Percentiles rank a stretch among this genome's conserved stretches.
phyloP scores from a whole-genome alignment of 2,329 filamentous ascomycete species.

The Fusarium mangiferae region DNA sequence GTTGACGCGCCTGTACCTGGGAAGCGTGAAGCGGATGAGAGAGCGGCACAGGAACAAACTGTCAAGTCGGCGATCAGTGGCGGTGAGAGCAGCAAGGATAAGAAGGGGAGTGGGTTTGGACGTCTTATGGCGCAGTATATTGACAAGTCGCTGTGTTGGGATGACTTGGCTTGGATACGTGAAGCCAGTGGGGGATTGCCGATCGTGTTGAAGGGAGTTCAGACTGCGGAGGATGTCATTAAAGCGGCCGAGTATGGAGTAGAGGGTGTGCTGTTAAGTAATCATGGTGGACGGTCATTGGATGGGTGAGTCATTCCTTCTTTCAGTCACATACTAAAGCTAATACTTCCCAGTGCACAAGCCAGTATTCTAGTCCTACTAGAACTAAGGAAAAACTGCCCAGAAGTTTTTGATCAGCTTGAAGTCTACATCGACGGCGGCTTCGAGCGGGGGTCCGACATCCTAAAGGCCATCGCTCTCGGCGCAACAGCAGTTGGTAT shows the following conservation, averaged over 20 bases:
- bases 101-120: conserved; percentile 64
- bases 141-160: conserved; percentile 62
- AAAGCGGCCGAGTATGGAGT: conserved; percentile 59
- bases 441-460: conserved; percentile 62
- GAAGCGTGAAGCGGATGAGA: conserved; percentile 67
- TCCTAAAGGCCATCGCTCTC: conserved; percentile 63
- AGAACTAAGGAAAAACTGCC: conserved; percentile 60
- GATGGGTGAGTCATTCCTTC: conserved; percentile 52
- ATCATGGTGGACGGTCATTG: conserved; percentile 67
- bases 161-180: conserved; percentile 63
- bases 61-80: conserved; percentile 52
- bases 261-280: conserved; percentile 66
- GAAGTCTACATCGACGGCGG: conserved; percentile 66
- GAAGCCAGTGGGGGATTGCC: conserved; percentile 55
- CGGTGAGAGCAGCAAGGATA: conserved; percentile 57
- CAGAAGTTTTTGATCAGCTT: conserved; percentile 59
- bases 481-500: conserved; percentile 65
- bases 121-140: conserved; percentile 63
- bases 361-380: conserved; percentile 61
- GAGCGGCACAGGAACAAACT: conserved; percentile 59
- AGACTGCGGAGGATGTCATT: conserved; percentile 64
- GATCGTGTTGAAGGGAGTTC: conserved; percentile 67
- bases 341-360: conserved; percentile 41
- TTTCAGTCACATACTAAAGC: accelerated
- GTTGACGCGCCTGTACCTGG: conserved; percentile 66